These are phyloP conservation scores for Lepidium sativum DNA, from an alignment of 345 rosid genomes.

Conservation along the genomic window DNA sequence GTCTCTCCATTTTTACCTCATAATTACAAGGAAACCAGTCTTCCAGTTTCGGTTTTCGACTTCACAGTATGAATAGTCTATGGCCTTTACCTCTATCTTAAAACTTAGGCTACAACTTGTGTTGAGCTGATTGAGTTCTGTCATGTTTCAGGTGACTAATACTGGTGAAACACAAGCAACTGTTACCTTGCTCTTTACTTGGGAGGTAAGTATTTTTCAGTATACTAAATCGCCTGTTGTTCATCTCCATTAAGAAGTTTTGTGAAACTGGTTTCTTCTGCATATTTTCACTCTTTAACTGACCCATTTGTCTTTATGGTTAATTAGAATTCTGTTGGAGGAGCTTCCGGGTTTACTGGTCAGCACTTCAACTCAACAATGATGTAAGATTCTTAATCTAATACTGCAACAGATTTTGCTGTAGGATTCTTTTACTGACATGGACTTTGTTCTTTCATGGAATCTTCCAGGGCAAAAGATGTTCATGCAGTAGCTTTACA, in stretches of 20 bases:
- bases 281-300: not conserved
- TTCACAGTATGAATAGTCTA: constrained; percentile 43
- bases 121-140: not conserved
- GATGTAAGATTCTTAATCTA: constrained; percentile 32
- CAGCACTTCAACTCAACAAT: constrained; percentile 60
- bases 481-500: constrained; percentile 70
- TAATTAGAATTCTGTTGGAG: constrained; percentile 77
- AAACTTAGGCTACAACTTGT: not conserved
- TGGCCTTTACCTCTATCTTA: not conserved
- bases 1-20: constrained; percentile 91
- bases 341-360: constrained; percentile 62
- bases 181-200: constrained; percentile 78
- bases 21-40: constrained; percentile 87
- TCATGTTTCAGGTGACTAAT: constrained; percentile 51
- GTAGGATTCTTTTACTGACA: not conserved
- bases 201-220: constrained; percentile 50
- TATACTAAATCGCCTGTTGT: not conserved
- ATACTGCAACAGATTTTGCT: not conserved
- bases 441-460: not conserved
- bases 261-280: not conserved
- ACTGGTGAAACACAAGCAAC: constrained; percentile 50
- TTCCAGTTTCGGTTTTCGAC: constrained; percentile 75
- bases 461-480: constrained; percentile 44
- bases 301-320: not conserved
- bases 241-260: not conserved